Conservation (phyloP, 208 protist species). For the Plasmodiophora brassicae region DNA sequence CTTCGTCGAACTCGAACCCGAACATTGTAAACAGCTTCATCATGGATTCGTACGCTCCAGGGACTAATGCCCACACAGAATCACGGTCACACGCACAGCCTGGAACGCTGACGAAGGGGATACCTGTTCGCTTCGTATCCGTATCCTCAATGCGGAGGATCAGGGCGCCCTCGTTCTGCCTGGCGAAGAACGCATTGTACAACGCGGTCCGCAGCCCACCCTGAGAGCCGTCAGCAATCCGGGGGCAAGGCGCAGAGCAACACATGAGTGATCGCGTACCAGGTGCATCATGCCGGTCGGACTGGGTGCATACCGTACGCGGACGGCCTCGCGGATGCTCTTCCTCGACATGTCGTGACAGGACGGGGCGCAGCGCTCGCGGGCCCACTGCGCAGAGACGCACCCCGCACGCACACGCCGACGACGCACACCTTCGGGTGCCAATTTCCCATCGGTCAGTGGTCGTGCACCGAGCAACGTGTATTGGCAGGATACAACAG, state of each 20-base stretch:
- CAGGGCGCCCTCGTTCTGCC: constrained; percentile 11
- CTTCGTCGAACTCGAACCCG: neutral
- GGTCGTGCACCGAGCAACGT: too few relatives aligned
- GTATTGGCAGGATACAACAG: too few relatives aligned
- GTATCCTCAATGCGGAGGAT: constrained; percentile 44
- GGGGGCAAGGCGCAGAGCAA: too few relatives aligned
- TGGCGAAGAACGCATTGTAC: constrained; percentile 28
- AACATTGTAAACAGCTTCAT: neutral
- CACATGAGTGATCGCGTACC: too few relatives aligned
- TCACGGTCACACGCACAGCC: neutral
- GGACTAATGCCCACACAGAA: neutral
- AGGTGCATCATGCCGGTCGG: constrained; percentile 38
- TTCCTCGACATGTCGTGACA: neutral
- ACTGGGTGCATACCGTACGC: neutral
- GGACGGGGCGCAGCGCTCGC: too few relatives aligned
- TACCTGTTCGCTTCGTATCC: constrained; percentile 10
- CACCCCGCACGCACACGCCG: too few relatives aligned
- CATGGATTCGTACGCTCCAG: neutral
- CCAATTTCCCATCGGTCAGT: too few relatives aligned
- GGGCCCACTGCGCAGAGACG: too few relatives aligned
- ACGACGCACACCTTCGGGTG: too few relatives aligned
- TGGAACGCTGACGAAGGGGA: neutral
- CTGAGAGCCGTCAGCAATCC: too few relatives aligned
- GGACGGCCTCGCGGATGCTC: neutral
- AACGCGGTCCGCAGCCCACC: constrained; percentile 37